Conservation (phyloP, 2,329 filamentous ascomycete genomes). For the Aspergillus eucalypticola region DNA sequence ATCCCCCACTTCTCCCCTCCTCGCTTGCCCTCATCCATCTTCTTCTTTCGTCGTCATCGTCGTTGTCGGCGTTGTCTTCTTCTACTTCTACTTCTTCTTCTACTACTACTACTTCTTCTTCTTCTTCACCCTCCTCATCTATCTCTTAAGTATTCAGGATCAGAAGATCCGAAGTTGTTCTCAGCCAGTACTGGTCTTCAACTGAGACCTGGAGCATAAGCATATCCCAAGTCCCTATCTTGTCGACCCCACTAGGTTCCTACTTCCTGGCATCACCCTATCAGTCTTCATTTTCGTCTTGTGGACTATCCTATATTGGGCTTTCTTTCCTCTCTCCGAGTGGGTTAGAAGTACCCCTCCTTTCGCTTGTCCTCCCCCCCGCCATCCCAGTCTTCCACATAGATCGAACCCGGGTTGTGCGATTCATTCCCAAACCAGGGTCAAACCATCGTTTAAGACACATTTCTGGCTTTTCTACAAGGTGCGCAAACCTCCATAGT, state of each 20-base stretch:
- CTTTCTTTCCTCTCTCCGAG: background rate
- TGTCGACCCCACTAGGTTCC: too few relatives aligned
- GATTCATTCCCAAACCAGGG: background rate
- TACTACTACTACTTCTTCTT: background rate
- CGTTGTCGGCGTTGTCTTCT: slow-evolving; percentile 10
- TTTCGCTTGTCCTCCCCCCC: background rate
- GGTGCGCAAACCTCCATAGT: background rate
- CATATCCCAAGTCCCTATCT: too few relatives aligned
- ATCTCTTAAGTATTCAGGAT: slow-evolving; percentile 13
- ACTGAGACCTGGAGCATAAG: too few relatives aligned
- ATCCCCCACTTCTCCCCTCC: slow-evolving; percentile 1
- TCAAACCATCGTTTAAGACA: background rate
- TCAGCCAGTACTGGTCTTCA: too few relatives aligned
- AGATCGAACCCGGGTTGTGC: background rate
- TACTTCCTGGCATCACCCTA: too few relatives aligned
- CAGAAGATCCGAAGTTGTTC: slow-evolving; percentile 7
- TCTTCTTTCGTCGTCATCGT: slow-evolving; percentile 9
- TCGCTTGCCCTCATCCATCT: slow-evolving; percentile 1
- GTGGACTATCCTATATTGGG: background rate
- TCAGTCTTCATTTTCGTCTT: too few relatives aligned
- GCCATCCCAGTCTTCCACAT: background rate
- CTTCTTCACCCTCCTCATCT: background rate
- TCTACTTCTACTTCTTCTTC: background rate
- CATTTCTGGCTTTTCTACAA: background rate
- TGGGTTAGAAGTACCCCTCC: background rate